Evolutionary conservation across 768 basidiomycete genomes (phyloP), one percentile per base, ranked within the genome.

Genomic region (Hemileccinum impolitum): DNA sequence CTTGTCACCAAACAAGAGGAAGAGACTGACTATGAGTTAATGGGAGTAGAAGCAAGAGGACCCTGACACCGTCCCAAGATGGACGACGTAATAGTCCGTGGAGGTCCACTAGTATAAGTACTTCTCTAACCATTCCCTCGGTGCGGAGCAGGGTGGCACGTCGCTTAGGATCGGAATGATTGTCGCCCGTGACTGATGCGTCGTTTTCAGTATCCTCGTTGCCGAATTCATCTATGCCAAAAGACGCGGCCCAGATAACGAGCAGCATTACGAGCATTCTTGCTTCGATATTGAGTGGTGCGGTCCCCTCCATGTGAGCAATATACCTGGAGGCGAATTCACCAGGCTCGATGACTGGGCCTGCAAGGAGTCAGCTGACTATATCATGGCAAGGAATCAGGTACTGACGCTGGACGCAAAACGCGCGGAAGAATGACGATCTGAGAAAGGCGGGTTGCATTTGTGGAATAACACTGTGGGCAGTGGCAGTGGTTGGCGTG

Each of bases 221-320:
- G 14, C 77, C 94, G 37, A 73, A 76, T 58, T 92, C 89, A 64
- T 94, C 81, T 39, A 95, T 72, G 35, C 94, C 94, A 64, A 90
- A 94, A 34, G 90, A 91, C 4, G 84, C 80, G 0, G 91, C 94
- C 92, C 92, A 96, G 18, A 87, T 81, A 38, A 89, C 89, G 18
- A 95, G 75, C 26, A 90, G 68, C 76, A 89, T 86, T 17, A 84
- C 77, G 35, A 96, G 75, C 48, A 95, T 78, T 36, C 80, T 79
- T 12, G 85, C 92, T 55, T 90, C 84, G 41, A 79, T 73, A n/a
- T 80, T 77, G 11, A 95, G 77, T 14, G 78, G 68, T 15, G 79
- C 75, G 4, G 75, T 70, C 1, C 85, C 85, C 50, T 87, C 81
- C 48, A 67, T 64, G 60, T 85, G 87, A 30, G 83, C 80, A 14